A percentile compares a stretch with the other conserved stretches of the same genome.
Conservation (phyloP, 176 grass and related monocot species). For the Microstegium vimineum region DNA sequence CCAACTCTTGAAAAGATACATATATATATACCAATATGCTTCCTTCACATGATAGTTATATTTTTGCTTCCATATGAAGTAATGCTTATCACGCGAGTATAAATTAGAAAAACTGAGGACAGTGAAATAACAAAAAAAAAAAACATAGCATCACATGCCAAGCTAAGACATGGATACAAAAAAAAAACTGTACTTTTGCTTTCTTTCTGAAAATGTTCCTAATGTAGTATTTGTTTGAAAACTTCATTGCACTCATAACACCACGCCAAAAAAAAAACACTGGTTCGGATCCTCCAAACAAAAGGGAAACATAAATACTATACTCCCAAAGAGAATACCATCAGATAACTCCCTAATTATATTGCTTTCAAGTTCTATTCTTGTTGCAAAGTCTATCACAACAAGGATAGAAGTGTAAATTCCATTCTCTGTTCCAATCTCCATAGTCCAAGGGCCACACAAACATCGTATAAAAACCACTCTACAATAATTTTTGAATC, state of each 20-base stretch:
- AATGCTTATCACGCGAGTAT: not conserved
- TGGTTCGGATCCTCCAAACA: not conserved
- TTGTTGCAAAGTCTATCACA: not conserved
- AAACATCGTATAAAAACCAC: not conserved
- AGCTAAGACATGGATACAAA: not conserved
- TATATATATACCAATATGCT: not conserved
- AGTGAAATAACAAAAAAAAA: not conserved
- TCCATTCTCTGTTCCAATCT: not conserved
- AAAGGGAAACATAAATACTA: not conserved
- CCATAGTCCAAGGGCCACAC: not conserved
- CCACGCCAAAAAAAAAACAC: not conserved
- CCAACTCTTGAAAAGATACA: not conserved
- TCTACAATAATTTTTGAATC: not conserved
- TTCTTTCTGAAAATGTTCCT: not conserved
- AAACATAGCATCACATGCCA: not conserved
- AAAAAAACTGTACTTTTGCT: not conserved
- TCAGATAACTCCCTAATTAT: not conserved
- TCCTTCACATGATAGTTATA: not conserved
- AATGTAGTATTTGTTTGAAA: not conserved
- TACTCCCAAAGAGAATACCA: not conserved
- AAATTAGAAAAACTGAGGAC: not conserved
- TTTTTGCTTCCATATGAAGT: not conserved
- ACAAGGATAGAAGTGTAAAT: not conserved
- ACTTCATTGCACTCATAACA: constrained; percentile 7
- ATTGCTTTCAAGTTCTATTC: constrained; percentile 9